Percentiles rank a stretch among this genome's conserved stretches.
Evolutionary conservation across 208 protist genomes (phyloP).

Genomic region (Crithidia mellificae): DNA sequence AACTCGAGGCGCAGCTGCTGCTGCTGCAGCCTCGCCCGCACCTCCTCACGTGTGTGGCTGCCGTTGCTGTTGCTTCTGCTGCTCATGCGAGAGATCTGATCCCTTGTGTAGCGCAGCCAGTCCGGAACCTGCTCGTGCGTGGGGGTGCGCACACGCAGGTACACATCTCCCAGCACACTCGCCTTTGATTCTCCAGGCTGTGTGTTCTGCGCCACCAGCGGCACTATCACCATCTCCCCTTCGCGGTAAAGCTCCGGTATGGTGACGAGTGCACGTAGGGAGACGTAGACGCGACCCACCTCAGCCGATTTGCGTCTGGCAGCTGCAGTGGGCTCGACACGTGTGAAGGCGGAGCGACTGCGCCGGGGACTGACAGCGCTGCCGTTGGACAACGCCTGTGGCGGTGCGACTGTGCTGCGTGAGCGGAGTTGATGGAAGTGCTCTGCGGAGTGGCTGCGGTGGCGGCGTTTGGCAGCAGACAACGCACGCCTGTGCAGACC

Average conservation of each 20-base stretch:
- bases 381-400: background rate
- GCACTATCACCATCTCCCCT: constrained; percentile 38
- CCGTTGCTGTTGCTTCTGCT: background rate
- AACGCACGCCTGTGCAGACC: background rate
- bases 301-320: too few species aligned
- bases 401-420: background rate
- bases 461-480: background rate
- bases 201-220: constrained; percentile 26
- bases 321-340: too few species aligned
- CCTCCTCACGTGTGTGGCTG: background rate
- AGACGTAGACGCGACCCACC: constrained; percentile 8
- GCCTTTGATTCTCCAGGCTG: background rate
- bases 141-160: constrained; percentile 37
- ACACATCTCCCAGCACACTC: constrained; percentile 30
- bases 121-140: constrained; percentile 30
- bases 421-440: constrained; percentile 10
- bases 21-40: background rate
- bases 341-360: background rate
- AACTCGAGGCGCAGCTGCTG: background rate
- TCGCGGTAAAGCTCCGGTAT: constrained; percentile 38
- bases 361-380: background rate
- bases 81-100: background rate
- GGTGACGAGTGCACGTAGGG: constrained; percentile 7
- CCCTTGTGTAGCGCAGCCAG: constrained; percentile 28
- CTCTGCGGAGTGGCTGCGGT: constrained; percentile 3